Percentiles rank a stretch among this genome's conserved stretches.
Conservation (phyloP, 345 rosid genomes). For the Euclidium syriacum region DNA sequence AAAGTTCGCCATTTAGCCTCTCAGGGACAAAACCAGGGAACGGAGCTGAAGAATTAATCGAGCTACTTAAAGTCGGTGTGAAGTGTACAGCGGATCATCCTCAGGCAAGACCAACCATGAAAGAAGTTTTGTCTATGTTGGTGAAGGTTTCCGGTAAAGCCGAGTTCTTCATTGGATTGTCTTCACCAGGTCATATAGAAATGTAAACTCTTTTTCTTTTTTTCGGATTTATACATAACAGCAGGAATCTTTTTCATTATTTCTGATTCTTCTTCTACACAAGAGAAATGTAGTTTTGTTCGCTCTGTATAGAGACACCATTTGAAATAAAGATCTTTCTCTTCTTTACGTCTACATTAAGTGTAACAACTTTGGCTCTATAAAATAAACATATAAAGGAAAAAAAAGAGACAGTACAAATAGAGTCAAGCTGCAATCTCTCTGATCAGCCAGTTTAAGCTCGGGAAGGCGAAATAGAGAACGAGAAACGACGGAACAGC, state of each 20-base stretch:
- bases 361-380: not conserved
- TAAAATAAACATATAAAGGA: slow-evolving; percentile 3
- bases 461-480: slow-evolving; percentile 50
- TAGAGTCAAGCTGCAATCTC: slow-evolving; percentile 44
- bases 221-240: slow-evolving; percentile 14
- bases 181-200: slow-evolving; percentile 33
- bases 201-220: slow-evolving; percentile 21
- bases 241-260: slow-evolving; percentile 16
- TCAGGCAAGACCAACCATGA: slow-evolving; percentile 84
- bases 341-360: slow-evolving; percentile 13
- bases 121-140: slow-evolving; percentile 66
- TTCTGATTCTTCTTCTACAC: slow-evolving; percentile 34
- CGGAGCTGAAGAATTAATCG: slow-evolving; percentile 63
- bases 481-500: slow-evolving; percentile 63
- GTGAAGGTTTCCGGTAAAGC: slow-evolving; percentile 38
- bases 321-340: slow-evolving; percentile 3
- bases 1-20: slow-evolving; percentile 43
- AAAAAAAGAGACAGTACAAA: slow-evolving; percentile 4
- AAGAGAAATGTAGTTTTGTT: slow-evolving; percentile 20
- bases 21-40: slow-evolving; percentile 59
- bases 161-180: slow-evolving; percentile 32
- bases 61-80: slow-evolving; percentile 56
- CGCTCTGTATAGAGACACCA: slow-evolving; percentile 15
- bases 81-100: slow-evolving; percentile 77
- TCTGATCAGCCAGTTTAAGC: slow-evolving; percentile 66